phyloP scores from a whole-genome alignment of 257 asterid species.

The Gardenia jasminoides region DNA sequence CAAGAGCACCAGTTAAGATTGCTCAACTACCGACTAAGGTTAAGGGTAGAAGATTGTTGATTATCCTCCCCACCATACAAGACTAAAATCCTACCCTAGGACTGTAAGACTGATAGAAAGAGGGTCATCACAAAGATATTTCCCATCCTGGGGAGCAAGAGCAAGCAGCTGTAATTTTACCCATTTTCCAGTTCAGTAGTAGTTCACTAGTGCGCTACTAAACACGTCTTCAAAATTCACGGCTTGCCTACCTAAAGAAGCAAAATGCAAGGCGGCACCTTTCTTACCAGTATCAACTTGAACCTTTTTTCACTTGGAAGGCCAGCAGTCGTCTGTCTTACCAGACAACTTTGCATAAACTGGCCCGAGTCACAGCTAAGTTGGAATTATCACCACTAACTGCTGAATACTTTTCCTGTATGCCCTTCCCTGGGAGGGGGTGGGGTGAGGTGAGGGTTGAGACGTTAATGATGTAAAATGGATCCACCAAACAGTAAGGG shows the following conservation, averaged over 20 bases:
- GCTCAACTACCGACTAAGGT: too few species aligned
- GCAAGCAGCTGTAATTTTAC: background rate
- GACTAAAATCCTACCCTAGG: too few species aligned
- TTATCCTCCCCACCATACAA: too few species aligned
- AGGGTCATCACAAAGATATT: too few species aligned
- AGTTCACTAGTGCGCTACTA: background rate
- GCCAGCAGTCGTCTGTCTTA: background rate
- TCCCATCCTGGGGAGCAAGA: background rate
- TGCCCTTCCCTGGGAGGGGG: background rate
- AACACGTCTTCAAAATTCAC: background rate
- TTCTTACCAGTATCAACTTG: background rate
- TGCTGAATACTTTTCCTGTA: background rate
- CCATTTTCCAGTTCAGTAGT: background rate
- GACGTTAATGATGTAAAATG: background rate
- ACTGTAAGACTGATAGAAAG: too few species aligned
- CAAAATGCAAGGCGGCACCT: background rate
- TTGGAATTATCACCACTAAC: too few species aligned
- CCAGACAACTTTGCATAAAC: background rate
- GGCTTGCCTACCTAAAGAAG: background rate
- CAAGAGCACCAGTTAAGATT: too few species aligned
- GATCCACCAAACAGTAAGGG: background rate
- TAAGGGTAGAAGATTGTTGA: too few species aligned
- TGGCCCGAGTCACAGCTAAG: background rate
- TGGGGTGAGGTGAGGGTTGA: background rate
- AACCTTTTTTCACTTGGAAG: background rate